Evolutionary conservation across 2,329 filamentous ascomycete species (phyloP).

Genomic region (Hypoxylon sp.): DNA sequence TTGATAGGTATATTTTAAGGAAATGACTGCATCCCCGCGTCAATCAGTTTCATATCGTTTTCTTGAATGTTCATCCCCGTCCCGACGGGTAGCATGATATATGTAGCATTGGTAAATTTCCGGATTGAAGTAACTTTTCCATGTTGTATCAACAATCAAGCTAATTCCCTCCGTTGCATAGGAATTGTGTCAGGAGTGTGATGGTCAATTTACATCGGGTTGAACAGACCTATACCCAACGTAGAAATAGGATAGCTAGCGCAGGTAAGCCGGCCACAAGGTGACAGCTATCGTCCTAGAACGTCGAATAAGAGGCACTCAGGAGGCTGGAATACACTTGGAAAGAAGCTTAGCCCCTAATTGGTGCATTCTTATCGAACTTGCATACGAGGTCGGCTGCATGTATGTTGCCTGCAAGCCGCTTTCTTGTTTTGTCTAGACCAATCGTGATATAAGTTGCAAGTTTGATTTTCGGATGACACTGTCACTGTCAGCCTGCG

Average conservation of each 20-base stretch:
- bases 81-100: too few relatives aligned
- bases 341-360: not conserved
- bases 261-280: not conserved
- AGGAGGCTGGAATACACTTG: too few relatives aligned
- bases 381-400: conserved; percentile 37
- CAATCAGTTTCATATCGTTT: too few relatives aligned
- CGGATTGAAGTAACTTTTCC: too few relatives aligned
- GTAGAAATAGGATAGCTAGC: not conserved
- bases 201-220: not conserved
- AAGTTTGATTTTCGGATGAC: conserved; percentile 10
- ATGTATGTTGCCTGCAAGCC: conserved; percentile 22
- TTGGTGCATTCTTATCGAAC: conserved; percentile 16
- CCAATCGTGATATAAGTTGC: conserved; percentile 25
- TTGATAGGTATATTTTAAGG: too few relatives aligned
- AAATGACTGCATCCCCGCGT: conserved; percentile 14
- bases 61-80: too few relatives aligned
- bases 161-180: too few relatives aligned
- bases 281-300: not conserved
- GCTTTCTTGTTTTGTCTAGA: conserved; percentile 14
- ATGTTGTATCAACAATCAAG: too few relatives aligned
- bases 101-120: too few relatives aligned
- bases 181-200: too few relatives aligned
- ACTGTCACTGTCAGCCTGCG: conserved; percentile 15
- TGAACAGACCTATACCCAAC: not conserved
- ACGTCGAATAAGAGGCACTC: too few relatives aligned